phyloP scores from a whole-genome alignment of 2,329 filamentous ascomycete species.

The Gnomoniopsis smithogilvyi region DNA sequence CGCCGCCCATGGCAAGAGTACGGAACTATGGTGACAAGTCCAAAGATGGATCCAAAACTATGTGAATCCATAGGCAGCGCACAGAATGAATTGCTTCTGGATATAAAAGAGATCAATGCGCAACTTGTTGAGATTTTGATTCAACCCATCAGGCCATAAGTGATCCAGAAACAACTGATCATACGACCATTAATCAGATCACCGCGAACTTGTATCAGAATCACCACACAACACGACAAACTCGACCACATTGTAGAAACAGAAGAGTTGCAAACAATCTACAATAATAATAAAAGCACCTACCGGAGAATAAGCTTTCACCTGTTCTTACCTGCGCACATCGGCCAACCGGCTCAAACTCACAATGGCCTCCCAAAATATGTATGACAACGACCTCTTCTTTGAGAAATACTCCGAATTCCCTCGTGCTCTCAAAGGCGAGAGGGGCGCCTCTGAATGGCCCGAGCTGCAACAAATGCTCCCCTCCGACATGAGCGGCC shows the following conservation, averaged over 20 bases:
- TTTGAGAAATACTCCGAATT: slow-evolving; percentile 40
- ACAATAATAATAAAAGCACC: too few species aligned
- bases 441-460: slow-evolving; percentile 42
- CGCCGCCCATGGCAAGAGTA: background rate
- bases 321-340: background rate
- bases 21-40: background rate
- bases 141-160: background rate
- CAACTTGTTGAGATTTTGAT: background rate
- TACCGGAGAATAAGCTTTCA: background rate
- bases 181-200: background rate
- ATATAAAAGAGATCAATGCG: background rate
- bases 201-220: background rate
- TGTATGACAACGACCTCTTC: slow-evolving; percentile 39
- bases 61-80: background rate
- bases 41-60: background rate
- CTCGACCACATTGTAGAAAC: background rate
- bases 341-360: background rate
- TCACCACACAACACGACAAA: background rate
- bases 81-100: background rate
- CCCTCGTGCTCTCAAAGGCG: slow-evolving; percentile 36
- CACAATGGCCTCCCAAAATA: slow-evolving; percentile 29
- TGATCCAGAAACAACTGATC: background rate
- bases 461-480: slow-evolving; percentile 37
- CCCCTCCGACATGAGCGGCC: slow-evolving; percentile 26
- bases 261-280: background rate